Percentiles rank a stretch among this genome's conserved stretches.
Evolutionary conservation across 2,329 filamentous ascomycete species (phyloP).

Genomic region (Myotisia sp.): DNA sequence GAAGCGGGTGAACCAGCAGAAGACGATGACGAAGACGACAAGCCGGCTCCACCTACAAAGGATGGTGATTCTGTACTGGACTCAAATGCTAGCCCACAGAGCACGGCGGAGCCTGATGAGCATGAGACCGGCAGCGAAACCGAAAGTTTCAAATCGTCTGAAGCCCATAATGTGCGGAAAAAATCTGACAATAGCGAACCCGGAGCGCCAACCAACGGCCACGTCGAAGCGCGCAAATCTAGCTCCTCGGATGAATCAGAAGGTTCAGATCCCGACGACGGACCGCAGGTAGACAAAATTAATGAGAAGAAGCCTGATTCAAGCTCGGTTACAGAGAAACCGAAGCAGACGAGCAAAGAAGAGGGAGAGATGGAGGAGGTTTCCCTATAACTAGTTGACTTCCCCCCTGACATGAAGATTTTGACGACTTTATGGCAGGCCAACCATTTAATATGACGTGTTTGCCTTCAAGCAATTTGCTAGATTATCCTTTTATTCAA

Average conservation of each 20-base stretch:
- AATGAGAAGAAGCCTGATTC: not conserved
- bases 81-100: no score
- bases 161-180: no score
- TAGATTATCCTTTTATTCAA: no score
- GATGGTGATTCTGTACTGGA: no score
- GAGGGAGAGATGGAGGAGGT: constrained; percentile 5
- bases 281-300: not conserved
- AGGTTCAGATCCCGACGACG: not conserved
- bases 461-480: no score
- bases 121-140: no score
- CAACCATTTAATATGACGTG: no score
- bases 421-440: no score
- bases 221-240: not conserved
- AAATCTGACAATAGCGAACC: not conserved
- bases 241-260: not conserved
- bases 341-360: not conserved
- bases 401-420: no score
- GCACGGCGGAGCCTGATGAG: no score
- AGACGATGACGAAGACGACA: constrained; percentile 10
- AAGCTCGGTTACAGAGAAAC: not conserved
- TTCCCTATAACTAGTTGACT: not conserved
- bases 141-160: no score
- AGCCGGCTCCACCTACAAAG: not conserved
- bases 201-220: not conserved
- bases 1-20: constrained; percentile 6